phyloP scores from a whole-genome alignment of 306 rosid genomes.

The Sphenostylis stenocarpa region DNA sequence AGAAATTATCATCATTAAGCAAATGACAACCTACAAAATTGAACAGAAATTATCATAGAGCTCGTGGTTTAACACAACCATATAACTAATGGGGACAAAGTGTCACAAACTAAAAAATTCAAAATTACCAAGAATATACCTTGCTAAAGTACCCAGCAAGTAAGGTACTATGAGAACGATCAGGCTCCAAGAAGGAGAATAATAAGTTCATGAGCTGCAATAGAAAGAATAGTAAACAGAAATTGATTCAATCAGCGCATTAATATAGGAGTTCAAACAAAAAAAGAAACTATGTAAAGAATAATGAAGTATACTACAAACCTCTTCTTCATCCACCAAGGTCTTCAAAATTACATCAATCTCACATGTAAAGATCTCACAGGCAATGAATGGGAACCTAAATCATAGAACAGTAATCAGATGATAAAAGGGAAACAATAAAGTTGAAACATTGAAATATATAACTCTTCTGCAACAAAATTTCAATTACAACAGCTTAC shows the following conservation, averaged over 20 bases:
- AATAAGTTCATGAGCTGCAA: conserved; percentile 90
- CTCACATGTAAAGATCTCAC: conserved; percentile 97
- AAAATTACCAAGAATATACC: conserved; percentile 48
- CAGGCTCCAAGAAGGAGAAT: conserved; percentile 88
- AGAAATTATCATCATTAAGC: conserved; percentile 60
- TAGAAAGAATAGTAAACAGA: conserved; percentile 18
- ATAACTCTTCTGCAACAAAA: conserved; percentile 1
- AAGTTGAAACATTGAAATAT: neutral
- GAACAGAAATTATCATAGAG: conserved; percentile 21
- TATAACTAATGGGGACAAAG: neutral
- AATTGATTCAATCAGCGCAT: conserved; percentile 11
- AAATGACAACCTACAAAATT: conserved; percentile 72
- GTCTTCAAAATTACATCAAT: conserved; percentile 98
- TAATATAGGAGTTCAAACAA: neutral
- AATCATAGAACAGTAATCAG: conserved; percentile 33
- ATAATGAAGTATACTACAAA: conserved; percentile 22
- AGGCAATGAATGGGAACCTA: conserved; percentile 94
- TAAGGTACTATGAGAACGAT: conserved; percentile 71
- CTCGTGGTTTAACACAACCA: neutral
- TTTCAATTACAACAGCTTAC: conserved; percentile 43
- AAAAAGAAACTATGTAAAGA: neutral
- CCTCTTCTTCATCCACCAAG: conserved; percentile 97
- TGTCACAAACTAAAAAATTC: conserved; percentile 16
- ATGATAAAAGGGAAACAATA: neutral
- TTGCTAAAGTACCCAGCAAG: conserved; percentile 97